A percentile compares a stretch with the other conserved stretches of the same genome.
These are phyloP conservation scores for Pseudonitzschia delicatissima DNA, from an alignment of 108 stramenopile species.

Conservation along the genomic window DNA sequence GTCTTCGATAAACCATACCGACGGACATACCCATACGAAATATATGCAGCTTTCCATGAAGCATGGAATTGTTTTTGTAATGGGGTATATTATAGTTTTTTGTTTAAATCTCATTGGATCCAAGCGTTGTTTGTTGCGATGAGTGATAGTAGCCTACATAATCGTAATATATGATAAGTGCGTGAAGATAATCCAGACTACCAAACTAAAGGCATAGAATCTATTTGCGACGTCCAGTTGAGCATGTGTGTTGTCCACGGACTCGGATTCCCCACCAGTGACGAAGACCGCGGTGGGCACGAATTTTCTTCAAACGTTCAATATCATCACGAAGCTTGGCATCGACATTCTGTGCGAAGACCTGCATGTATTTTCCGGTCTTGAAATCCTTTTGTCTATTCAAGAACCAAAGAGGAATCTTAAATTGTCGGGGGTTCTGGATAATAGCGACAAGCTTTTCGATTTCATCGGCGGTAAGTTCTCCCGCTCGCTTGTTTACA, in stretches of 20 bases:
- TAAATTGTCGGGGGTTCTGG: conserved; percentile 98
- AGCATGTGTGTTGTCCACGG: conserved; percentile 99
- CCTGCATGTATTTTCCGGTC: conserved; percentile 98
- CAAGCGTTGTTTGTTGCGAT: too few species aligned
- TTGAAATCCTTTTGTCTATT: conserved; percentile 99
- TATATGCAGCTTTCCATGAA: too few species aligned
- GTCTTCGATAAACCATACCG: too few species aligned
- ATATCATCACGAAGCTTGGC: conserved; percentile 99
- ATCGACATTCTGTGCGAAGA: conserved; percentile 96
- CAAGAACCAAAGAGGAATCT: conserved; percentile 99
- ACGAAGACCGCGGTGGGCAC: conserved; percentile 99
- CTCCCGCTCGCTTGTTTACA: conserved; percentile 98
- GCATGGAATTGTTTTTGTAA: too few species aligned
- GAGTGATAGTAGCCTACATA: too few species aligned
- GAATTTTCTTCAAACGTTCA: conserved; percentile 97
- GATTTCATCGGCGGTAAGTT: conserved; percentile 98
- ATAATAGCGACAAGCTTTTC: conserved; percentile 99
- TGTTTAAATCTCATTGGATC: too few species aligned
- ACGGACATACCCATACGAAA: too few species aligned
- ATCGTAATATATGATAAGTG: too few species aligned
- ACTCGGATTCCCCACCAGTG: conserved; percentile 99
- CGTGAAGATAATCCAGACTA: too few species aligned
- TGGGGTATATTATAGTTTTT: too few species aligned
- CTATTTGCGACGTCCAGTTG: conserved; percentile 91
- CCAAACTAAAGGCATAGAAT: not conserved